Evolutionary conservation across 495 filamentous ascomycete genomes (phyloP).

Genomic region (Aspergillus steynii): DNA sequence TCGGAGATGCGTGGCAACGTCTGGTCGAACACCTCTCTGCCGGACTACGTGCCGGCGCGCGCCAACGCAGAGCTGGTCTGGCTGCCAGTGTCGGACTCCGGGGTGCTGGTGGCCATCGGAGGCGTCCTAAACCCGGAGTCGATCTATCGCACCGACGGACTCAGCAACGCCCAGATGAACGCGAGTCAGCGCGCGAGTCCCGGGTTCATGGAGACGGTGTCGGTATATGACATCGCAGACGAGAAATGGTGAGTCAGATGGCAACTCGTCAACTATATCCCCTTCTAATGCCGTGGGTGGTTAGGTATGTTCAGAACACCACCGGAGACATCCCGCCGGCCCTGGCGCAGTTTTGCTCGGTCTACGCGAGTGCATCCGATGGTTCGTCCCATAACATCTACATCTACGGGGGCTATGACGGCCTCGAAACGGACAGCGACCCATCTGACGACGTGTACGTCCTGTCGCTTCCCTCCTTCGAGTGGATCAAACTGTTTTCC

Average conservation of each 20-base stretch:
- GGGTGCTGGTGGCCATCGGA: slow-evolving; percentile 65
- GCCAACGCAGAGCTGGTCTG: slow-evolving; percentile 67
- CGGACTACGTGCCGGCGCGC: slow-evolving; percentile 49
- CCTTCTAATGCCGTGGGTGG: neutral
- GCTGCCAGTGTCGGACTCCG: slow-evolving; percentile 64
- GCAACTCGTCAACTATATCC: neutral
- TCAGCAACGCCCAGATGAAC: slow-evolving; percentile 34
- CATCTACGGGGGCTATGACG: slow-evolving; percentile 71
- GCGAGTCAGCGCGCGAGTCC: slow-evolving; percentile 55
- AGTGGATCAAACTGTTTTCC: slow-evolving; percentile 63
- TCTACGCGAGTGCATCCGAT: slow-evolving; percentile 62
- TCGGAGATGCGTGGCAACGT: slow-evolving; percentile 40
- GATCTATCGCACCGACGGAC: slow-evolving; percentile 11
- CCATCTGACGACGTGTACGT: slow-evolving; percentile 71
- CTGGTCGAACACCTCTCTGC: slow-evolving; percentile 60
- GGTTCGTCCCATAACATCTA: slow-evolving; percentile 69
- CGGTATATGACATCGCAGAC: slow-evolving; percentile 66
- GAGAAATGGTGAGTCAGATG: slow-evolving; percentile 44
- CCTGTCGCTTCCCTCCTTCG: slow-evolving; percentile 72
- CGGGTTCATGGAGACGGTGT: slow-evolving; percentile 61
- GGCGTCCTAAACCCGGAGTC: slow-evolving; percentile 60
- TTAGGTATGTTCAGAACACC: slow-evolving; percentile 60
- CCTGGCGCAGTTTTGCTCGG: slow-evolving; percentile 64
- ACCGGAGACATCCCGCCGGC: slow-evolving; percentile 51
- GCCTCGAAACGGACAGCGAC: slow-evolving; percentile 31